Base-by-base conservation (phyloP, 2,329 filamentous ascomycete species). In the Phialophora macrospora region DNA sequence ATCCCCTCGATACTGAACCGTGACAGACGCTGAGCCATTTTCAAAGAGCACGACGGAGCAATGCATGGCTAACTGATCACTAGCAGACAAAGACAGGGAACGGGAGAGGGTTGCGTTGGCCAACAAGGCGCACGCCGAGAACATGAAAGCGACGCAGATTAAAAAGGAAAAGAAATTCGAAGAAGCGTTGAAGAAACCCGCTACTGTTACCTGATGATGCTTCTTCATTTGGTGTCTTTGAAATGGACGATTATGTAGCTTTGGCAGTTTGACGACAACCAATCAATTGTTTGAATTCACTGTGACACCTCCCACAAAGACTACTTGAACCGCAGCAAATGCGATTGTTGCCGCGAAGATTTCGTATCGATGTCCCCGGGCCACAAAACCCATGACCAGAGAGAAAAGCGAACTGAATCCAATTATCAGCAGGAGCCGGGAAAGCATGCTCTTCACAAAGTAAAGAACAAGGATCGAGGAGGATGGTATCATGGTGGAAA, bases 271-370 rank as follows among this genome's bases (percentile, higher is more conserved):
- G 44, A 48, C 44, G 20, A 22, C 44, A 12, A 17, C 17, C 44
- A 48, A 48, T 48, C 44, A 48, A 20, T 48, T 48, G 44, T 20
- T 48, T 48, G 44, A 20, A 9, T 48, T 20, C 44, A 17, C 44
- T 24, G 52, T 58, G 32, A 51, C 57, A 51, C 57, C 57, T 28
- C 57, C 57, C 3, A 60, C 57, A 24, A 60, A 60, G 11, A 49
- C 57, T 20, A 60, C 57, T 51, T 60, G 57, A 34, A 55, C 52
- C 17, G 52, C 52, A 34, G 52, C 52, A 55, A 55, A 55, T 32
- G 62, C 62, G 6, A 44, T 59, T 4, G 62, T 64, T 8, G 62
- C 62, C 17, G 62, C 55, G 44, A 64, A 64, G 38, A 64, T 30
- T 22, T 64, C 62, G 8, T 58, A 28, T 34, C 62, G 62, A 6